Conservation (phyloP, 2,329 filamentous ascomycete species). For the Ceratocystiopsis minuta region DNA sequence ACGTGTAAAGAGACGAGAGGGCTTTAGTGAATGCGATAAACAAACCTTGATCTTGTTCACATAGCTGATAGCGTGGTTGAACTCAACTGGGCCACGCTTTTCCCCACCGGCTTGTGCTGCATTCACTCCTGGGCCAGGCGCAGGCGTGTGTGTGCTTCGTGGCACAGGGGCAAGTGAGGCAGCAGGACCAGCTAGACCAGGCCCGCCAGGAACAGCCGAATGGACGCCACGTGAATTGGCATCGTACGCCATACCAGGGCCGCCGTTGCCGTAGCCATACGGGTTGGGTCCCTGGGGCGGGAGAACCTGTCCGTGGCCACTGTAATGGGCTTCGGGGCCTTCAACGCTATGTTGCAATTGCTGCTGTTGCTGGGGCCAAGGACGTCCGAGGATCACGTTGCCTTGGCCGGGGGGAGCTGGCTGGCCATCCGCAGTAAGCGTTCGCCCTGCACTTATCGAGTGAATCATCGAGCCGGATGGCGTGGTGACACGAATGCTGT, state of each 20-base stretch:
- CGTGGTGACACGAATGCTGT: conserved; percentile 90
- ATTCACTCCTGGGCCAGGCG: conserved; percentile 38
- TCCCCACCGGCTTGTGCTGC: conserved; percentile 48
- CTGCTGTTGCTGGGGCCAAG: conserved; percentile 26
- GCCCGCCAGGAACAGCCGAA: not conserved
- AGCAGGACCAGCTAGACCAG: conserved; percentile 1
- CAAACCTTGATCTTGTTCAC: conserved; percentile 98
- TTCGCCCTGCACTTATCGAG: conserved; percentile 47
- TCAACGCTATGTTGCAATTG: conserved; percentile 41
- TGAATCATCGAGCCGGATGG: conserved; percentile 94
- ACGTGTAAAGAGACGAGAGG: not conserved
- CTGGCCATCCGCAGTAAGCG: conserved; percentile 25
- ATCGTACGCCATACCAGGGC: not conserved
- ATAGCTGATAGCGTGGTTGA: conserved; percentile 98
- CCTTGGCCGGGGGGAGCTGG: conserved; percentile 19
- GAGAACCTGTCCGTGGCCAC: conserved; percentile 34
- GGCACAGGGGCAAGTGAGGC: conserved; percentile 26
- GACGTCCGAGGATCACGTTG: conserved; percentile 27
- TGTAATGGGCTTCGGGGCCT: conserved; percentile 45
- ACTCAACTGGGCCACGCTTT: conserved; percentile 87
- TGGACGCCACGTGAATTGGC: too few relatives aligned
- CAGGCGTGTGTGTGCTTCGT: conserved; percentile 36
- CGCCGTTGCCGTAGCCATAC: conserved; percentile 11
- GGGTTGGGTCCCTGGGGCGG: conserved; percentile 17
- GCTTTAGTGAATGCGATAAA: not conserved